Evolutionary conservation across 169 alveolate species (phyloP).

Genomic region (Perkinsus olseni): DNA sequence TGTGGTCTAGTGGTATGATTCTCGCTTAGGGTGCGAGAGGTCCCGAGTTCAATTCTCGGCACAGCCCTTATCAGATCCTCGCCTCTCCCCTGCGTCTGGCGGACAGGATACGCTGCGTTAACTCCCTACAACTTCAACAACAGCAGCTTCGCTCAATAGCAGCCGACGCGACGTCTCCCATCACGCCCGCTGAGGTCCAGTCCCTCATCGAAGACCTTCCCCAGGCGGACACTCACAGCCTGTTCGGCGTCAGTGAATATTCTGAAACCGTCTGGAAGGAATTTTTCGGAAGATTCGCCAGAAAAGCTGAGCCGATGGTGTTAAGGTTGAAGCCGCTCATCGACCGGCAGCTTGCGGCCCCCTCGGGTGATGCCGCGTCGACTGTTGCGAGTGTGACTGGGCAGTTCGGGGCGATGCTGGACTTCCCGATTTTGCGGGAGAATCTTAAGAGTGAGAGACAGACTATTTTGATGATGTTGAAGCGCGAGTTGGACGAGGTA

Average conservation of each 20-base stretch:
- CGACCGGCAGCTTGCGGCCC: background rate
- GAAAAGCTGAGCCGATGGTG: background rate
- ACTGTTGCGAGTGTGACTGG: background rate
- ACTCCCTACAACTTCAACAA: background rate
- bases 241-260: background rate
- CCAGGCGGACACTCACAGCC: background rate
- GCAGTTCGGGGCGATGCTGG: background rate
- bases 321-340: background rate
- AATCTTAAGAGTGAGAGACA: background rate
- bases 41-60: slow-evolving; percentile 98
- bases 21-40: slow-evolving; percentile 98
- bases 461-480: background rate
- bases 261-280: background rate
- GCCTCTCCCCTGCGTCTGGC: background rate
- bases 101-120: background rate
- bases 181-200: background rate
- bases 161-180: background rate
- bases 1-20: slow-evolving; percentile 95
- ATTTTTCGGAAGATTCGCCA: background rate
- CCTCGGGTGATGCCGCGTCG: background rate
- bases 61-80: slow-evolving; percentile 57
- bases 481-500: background rate
- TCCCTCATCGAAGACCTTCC: background rate
- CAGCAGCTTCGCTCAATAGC: background rate
- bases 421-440: background rate